Evolutionary conservation across 495 filamentous ascomycete species (phyloP).

Genomic region (Glarea lozoyensis): DNA sequence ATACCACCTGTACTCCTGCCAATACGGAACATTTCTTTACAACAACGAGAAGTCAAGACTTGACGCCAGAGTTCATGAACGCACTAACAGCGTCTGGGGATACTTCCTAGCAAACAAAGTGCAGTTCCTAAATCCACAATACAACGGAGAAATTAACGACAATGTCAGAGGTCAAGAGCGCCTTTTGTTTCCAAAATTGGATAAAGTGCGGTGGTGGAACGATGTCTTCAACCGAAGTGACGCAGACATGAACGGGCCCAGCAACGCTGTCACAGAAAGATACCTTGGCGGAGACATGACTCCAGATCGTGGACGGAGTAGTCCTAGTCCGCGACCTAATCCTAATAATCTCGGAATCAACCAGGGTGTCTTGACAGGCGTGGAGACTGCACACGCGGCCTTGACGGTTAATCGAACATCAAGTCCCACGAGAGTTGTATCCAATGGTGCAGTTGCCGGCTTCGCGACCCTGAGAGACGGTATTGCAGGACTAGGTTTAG

Average conservation of each 20-base stretch:
- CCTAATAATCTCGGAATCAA: slow-evolving; percentile 1
- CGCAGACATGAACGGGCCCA: slow-evolving; percentile 82
- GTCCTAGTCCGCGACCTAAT: not conserved
- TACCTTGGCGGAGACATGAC: slow-evolving; percentile 8
- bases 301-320: not conserved
- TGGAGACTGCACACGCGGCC: slow-evolving; percentile 11
- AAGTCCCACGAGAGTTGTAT: slow-evolving; percentile 1
- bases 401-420: not conserved
- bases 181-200: slow-evolving; percentile 67
- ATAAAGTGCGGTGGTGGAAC: slow-evolving; percentile 78
- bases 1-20: slow-evolving; percentile 92
- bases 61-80: slow-evolving; percentile 59
- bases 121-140: slow-evolving; percentile 75
- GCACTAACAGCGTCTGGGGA: slow-evolving; percentile 88
- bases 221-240: slow-evolving; percentile 79
- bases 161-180: slow-evolving; percentile 66
- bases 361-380: slow-evolving; percentile 14
- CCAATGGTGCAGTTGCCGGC: slow-evolving; percentile 2
- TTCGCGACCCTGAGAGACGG: slow-evolving; percentile 34
- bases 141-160: slow-evolving; percentile 71
- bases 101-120: slow-evolving; percentile 76
- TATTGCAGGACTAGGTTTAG: slow-evolving; percentile 36
- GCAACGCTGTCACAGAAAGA: slow-evolving; percentile 28
- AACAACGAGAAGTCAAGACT: slow-evolving; percentile 87
- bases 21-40: slow-evolving; percentile 94